phyloP scores from a whole-genome alignment of 2,329 filamentous ascomycete species.

The Lasiodiplodia sp. region DNA sequence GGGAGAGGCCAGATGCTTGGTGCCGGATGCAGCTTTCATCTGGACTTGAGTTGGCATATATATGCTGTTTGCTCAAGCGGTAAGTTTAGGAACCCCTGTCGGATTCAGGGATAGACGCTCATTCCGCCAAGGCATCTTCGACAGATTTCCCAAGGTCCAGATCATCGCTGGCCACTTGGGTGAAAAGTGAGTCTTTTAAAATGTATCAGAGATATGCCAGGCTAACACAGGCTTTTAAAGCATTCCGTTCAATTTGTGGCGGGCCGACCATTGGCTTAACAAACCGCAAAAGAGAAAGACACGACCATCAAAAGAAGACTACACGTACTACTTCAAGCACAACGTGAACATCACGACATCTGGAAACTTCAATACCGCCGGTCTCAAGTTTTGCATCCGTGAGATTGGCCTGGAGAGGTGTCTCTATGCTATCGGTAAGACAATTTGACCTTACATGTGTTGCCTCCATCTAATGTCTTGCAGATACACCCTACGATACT shows the following conservation, averaged over 20 bases:
- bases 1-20: conserved; percentile 39
- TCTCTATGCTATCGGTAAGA: conserved; percentile 51
- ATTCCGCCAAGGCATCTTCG: conserved; percentile 46
- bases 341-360: conserved; percentile 55
- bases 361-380: conserved; percentile 51
- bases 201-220: too few relatives aligned
- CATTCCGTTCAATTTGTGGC: conserved; percentile 53
- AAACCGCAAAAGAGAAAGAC: conserved; percentile 54
- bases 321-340: conserved; percentile 49
- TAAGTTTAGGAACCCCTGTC: neutral
- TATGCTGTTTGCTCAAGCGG: conserved; percentile 51
- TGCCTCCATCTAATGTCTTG: accelerated
- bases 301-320: conserved; percentile 37
- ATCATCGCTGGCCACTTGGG: conserved; percentile 55
- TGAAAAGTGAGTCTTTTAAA: conserved; percentile 38
- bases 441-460: accelerated
- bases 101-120: neutral
- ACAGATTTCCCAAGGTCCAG: conserved; percentile 51
- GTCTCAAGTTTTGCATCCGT: conserved; percentile 51
- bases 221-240: neutral
- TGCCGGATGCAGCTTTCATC: conserved; percentile 46
- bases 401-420: conserved; percentile 50
- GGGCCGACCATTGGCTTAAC: conserved; percentile 53
- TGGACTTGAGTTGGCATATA: conserved; percentile 56
- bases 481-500: conserved; percentile 41